Conservation (phyloP, 2,329 filamentous ascomycete genomes). For the Orbilia blumenaviensis region DNA sequence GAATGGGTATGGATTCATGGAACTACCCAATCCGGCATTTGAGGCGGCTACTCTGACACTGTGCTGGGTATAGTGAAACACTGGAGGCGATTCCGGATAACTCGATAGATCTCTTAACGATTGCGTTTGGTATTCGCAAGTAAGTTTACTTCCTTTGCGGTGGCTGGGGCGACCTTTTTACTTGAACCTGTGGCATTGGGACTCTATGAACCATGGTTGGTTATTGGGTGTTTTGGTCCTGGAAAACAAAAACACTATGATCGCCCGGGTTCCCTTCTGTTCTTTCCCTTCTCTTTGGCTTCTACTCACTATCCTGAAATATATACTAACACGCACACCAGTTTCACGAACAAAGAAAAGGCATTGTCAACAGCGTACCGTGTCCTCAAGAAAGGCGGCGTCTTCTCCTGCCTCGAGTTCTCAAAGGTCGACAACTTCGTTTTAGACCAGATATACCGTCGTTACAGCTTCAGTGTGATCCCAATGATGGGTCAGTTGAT, state of each 20-base stretch:
- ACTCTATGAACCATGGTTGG: not conserved
- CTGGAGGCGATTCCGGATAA: conserved; percentile 68
- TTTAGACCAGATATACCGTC: conserved; percentile 87
- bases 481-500: conserved; percentile 95
- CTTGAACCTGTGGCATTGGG: not conserved
- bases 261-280: not conserved
- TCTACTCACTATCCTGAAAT: not conserved
- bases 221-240: not conserved
- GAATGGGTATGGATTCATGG: conserved; percentile 38
- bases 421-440: conserved; percentile 80
- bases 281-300: not conserved
- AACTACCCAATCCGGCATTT: conserved; percentile 66
- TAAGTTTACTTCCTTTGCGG: conserved; percentile 16
- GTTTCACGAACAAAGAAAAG: conserved; percentile 85
- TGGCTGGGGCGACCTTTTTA: not conserved
- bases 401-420: conserved; percentile 97
- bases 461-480: conserved; percentile 94
- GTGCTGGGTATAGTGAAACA: conserved; percentile 59
- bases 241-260: not conserved
- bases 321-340: conserved; percentile 17
- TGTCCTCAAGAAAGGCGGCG: conserved; percentile 89
- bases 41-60: conserved; percentile 68
- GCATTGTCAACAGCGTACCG: conserved; percentile 85
- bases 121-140: conserved; percentile 96
- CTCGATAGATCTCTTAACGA: conserved; percentile 93